Conservation (phyloP, 2,329 filamentous ascomycete genomes). For the Scedosporium boydii region DNA sequence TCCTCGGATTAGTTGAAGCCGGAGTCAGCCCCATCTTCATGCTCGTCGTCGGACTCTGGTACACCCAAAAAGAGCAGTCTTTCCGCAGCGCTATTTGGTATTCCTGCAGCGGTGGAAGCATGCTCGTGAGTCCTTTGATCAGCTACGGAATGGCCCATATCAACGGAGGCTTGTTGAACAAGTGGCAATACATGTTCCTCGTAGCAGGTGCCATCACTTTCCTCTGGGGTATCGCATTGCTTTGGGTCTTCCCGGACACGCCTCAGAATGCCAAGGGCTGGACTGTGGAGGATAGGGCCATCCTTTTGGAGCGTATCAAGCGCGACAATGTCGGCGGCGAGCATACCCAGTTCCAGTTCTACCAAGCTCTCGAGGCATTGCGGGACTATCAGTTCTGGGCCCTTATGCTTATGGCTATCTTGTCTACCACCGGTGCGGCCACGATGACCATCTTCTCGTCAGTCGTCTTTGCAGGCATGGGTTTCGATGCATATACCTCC, state of each 20-base stretch:
- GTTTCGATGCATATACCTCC: constrained; percentile 21
- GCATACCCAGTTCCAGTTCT: constrained; percentile 35
- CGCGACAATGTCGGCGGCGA: constrained; percentile 35
- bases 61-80: constrained; percentile 5
- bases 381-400: constrained; percentile 26
- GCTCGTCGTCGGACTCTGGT: constrained; percentile 36
- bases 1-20: constrained; percentile 37
- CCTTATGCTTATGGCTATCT: constrained; percentile 18
- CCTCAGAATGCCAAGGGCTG: constrained; percentile 10
- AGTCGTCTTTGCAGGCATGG: constrained; percentile 24
- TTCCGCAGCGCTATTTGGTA: constrained; percentile 7
- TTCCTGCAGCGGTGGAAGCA: constrained; percentile 6
- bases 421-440: constrained; percentile 20
- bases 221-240: constrained; percentile 10
- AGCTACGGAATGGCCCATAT: constrained; percentile 23
- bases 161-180: constrained; percentile 11
- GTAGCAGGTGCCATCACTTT: constrained; percentile 13
- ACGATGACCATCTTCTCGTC: constrained; percentile 20
- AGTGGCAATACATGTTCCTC: constrained; percentile 15
- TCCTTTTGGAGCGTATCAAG: constrained; percentile 43
- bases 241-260: constrained; percentile 9
- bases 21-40: constrained; percentile 39
- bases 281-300: constrained; percentile 24
- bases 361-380: constrained; percentile 44
- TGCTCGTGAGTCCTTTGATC: constrained; percentile 19